phyloP scores from a whole-genome alignment of 805 yeast species.

The Naumovozyma baii region DNA sequence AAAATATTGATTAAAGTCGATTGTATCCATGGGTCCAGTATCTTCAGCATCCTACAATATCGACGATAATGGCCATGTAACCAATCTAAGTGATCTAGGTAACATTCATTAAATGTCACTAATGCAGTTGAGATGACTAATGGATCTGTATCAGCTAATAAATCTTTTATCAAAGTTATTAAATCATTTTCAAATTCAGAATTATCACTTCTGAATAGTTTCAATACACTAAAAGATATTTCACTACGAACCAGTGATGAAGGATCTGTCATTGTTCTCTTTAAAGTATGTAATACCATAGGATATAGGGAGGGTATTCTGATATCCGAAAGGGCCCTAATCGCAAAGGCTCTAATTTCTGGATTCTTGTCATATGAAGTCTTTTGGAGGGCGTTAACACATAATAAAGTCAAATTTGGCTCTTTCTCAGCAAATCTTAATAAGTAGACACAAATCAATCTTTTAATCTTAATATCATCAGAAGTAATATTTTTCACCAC shows the following conservation, averaged over 20 bases:
- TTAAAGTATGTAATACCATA: slow-evolving; percentile 62
- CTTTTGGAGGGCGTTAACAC: slow-evolving; percentile 88
- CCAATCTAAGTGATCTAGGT: slow-evolving; percentile 49
- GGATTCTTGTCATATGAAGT: slow-evolving; percentile 63
- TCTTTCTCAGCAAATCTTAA: slow-evolving; percentile 69
- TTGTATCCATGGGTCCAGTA: slow-evolving; percentile 71
- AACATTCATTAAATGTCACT: slow-evolving; percentile 42
- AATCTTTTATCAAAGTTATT: slow-evolving; percentile 37
- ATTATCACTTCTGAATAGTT: slow-evolving; percentile 36
- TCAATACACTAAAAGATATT: slow-evolving; percentile 65
- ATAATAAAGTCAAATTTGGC: slow-evolving; percentile 80
- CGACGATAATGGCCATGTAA: slow-evolving; percentile 64
- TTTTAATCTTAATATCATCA: slow-evolving; percentile 50
- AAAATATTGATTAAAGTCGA: slow-evolving; percentile 48
- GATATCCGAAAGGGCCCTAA: slow-evolving; percentile 76
- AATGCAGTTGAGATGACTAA: slow-evolving; percentile 65
- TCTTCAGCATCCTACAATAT: slow-evolving; percentile 37
- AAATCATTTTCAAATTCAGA: slow-evolving; percentile 41
- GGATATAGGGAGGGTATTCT: slow-evolving; percentile 74
- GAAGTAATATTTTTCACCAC: slow-evolving; percentile 83
- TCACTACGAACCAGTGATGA: slow-evolving; percentile 74
- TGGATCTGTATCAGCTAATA: slow-evolving; percentile 57
- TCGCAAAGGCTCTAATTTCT: slow-evolving; percentile 57
- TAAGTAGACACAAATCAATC: slow-evolving; percentile 68
- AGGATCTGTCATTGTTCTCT: slow-evolving; percentile 56